Base-by-base conservation (phyloP, 2,329 filamentous ascomycete species). In the Aspergillus sojae region DNA sequence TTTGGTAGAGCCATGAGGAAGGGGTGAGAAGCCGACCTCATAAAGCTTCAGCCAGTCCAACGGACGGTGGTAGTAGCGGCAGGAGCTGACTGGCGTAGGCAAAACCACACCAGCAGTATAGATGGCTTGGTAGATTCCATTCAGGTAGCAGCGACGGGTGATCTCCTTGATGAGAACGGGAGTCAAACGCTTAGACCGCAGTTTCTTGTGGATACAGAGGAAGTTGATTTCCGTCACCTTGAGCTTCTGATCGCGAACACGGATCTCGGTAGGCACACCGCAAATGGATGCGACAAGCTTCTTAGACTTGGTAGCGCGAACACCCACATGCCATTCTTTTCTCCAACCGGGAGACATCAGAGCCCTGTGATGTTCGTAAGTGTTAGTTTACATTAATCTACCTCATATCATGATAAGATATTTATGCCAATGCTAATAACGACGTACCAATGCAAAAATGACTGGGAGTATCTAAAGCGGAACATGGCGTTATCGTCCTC, bases 141-240 rank as follows among this genome's bases (percentile, higher is more conserved):
- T 85, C 55, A 93, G 81, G 79, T 98, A 96, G 83, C 93, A 96
- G 67, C 93, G 87, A 55, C 95, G 90, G 5, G 95, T 99, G 71
- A 99, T 93, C 78, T 99, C 95, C 79, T 97, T 97, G 83, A 99
- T 99, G 59, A 99, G 87, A 2, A 98, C 91, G 0, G 95, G 95
- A 0, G 95, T 89, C 50, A 99, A 88, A 60, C 95, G 90, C 83
- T 98, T 97, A 62, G 91, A 89, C 57, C 95, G 92, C 36, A 99
- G 88, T 81, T 98, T 98, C 85, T 98, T 98, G 85, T 99, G 95
- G 61, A 99, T 90, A 74, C 94, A 96, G 69, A 99, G 89, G 81
- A 98, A 99, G 83, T 99, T 99, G 80, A 99, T 95, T 78, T 99
- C 95, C 56, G 92, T 93, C 70, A 91, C 90, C 66, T 89, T 87